Base-by-base conservation (phyloP, 345 rosid species). In the Citrus maxima region DNA sequence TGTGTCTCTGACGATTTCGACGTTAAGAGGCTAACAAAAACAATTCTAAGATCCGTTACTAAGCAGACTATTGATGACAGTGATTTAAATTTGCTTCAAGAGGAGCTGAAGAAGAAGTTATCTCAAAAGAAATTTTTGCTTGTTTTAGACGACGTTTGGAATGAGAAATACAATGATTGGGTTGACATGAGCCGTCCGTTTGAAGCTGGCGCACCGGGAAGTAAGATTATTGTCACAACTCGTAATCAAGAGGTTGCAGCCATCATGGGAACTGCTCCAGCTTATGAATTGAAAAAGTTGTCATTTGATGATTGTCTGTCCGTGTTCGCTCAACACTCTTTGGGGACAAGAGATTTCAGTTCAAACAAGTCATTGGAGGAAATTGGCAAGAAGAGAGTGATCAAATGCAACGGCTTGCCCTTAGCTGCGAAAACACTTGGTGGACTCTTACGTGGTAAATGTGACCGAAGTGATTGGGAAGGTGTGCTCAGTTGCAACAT, bases 71-170 rank as follows among this genome's bases (percentile, higher is more conserved):
- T 28, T 28, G 28, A 28, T 28, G 28, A 28, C 28, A 28, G 28
- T 28, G 28, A 28, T 28, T 28, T 28, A 28, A 28, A 28, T 28
- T 28, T 28, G 3, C 74, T 81, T 72, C 80, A 72, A 65, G 59
- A 21, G 24, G 22, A 59, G 0, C 12, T 81, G 56, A 66, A 40
- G 21, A 6, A 38, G 30, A 7, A 22, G 0, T 3, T 81, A 54
- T 35, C 4, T 4, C n/a, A 25, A 25, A 81, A 77, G 46, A 77
- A 72, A 10, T 72, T 81, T 25, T 68, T 81, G 32, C 34, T 81
- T 42, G 70, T 81, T 14, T 25, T 81, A 21, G 84, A 81, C 59
- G 80, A 81, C 59, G 80, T 81, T 3, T 81, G 84, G 84, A 81
- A 66, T 18, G 27, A 21, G 13, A 66, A 35, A 6, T 28, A 8